Evolutionary conservation across 139 green algal species (phyloP).

Genomic region (Haematococcus lacustris): DNA sequence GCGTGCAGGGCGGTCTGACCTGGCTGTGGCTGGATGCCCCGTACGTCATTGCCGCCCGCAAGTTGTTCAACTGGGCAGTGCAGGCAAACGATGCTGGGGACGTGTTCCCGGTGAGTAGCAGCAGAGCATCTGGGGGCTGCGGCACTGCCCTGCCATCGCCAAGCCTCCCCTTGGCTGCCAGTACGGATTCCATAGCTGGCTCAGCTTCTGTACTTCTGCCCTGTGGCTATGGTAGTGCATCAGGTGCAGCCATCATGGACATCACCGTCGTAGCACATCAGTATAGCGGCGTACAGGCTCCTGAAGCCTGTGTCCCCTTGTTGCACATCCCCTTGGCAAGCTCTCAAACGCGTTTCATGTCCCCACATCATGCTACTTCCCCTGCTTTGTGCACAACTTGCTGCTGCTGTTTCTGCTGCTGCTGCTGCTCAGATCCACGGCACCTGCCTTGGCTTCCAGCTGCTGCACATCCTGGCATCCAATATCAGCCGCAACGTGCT

Average conservation of each 20-base stretch:
- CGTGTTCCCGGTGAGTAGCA: slow-evolving; percentile 50
- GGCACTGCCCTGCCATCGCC: neutral
- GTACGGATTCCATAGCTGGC: neutral
- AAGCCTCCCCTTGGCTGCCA: neutral
- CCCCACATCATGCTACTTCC: neutral
- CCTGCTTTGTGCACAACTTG: neutral
- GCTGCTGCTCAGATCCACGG: slow-evolving; percentile 48
- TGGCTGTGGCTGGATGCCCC: slow-evolving; percentile 74
- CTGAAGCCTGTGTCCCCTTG: neutral
- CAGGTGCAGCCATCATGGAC: neutral
- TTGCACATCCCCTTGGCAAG: neutral
- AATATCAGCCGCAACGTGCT: slow-evolving; percentile 68
- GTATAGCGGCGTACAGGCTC: neutral
- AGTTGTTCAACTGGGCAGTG: slow-evolving; percentile 74
- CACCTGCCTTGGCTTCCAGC: slow-evolving; percentile 78
- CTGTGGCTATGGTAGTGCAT: neutral
- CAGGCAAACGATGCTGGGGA: slow-evolving; percentile 61
- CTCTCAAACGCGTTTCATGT: neutral
- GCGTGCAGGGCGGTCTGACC: slow-evolving; percentile 72
- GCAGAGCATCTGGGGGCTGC: neutral
- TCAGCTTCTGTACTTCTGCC: neutral
- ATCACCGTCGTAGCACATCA: too few species aligned
- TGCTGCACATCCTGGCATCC: slow-evolving; percentile 75
- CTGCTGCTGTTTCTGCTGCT: too few species aligned
- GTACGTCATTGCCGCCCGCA: slow-evolving; percentile 71